Conservation (phyloP, 2,329 filamentous ascomycete genomes). For the Epichloe uncinata region DNA sequence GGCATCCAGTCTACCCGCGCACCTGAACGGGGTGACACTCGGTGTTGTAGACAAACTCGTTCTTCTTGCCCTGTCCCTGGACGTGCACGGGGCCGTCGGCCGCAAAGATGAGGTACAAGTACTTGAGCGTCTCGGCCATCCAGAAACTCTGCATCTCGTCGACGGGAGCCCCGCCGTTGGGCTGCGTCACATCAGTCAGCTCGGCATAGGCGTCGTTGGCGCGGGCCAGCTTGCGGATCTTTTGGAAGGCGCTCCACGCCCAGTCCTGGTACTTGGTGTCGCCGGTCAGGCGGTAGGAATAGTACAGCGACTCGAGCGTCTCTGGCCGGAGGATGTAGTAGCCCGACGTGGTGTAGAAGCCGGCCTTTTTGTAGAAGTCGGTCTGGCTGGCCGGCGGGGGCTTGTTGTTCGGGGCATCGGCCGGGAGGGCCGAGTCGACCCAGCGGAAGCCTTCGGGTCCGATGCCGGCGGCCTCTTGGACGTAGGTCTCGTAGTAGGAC, state of each 20-base stretch:
- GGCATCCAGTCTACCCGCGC: conserved; percentile 3
- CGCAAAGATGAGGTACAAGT: conserved; percentile 59
- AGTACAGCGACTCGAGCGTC: conserved; percentile 75
- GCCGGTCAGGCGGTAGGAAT: conserved; percentile 70
- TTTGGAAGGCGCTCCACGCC: conserved; percentile 66
- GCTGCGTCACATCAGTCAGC: conserved; percentile 51
- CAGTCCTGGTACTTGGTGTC: conserved; percentile 67
- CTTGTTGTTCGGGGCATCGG: conserved; percentile 26
- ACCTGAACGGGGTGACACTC: conserved; percentile 31
- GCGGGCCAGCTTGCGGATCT: conserved; percentile 50
- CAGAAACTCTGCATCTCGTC: conserved; percentile 80
- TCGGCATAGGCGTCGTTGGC: conserved; percentile 54
- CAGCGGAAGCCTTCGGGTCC: conserved; percentile 63
- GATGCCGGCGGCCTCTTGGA: conserved; percentile 53
- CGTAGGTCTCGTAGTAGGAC: conserved; percentile 64
- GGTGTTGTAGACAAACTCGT: conserved; percentile 37
- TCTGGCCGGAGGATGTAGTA: conserved; percentile 64
- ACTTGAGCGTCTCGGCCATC: conserved; percentile 82
- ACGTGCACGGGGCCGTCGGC: conserved; percentile 43
- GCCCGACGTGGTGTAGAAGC: conserved; percentile 54
- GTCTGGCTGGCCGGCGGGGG: conserved; percentile 29
- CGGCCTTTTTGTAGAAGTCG: conserved; percentile 50
- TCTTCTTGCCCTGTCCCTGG: conserved; percentile 33
- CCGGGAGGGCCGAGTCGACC: conserved; percentile 29
- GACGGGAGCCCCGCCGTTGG: conserved; percentile 43